phyloP scores from a whole-genome alignment of 805 yeast genomes.

The Grigorovia yakushimaensis region DNA sequence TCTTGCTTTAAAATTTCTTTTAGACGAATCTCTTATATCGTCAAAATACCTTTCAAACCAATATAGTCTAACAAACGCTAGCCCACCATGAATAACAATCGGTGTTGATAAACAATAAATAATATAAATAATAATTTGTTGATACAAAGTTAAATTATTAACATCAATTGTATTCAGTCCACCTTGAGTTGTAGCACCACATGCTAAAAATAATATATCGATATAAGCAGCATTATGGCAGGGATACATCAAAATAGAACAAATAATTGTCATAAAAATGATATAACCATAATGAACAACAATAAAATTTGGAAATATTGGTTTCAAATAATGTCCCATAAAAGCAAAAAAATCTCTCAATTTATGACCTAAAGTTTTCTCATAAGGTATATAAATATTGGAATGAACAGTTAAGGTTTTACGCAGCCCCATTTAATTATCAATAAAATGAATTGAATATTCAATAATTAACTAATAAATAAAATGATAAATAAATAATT shows the following conservation, averaged over 20 bases:
- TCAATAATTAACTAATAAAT: no score
- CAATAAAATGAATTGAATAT: background rate
- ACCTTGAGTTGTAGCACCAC: constrained; percentile 81
- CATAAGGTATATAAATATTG: constrained; percentile 3
- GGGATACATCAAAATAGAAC: constrained; percentile 74
- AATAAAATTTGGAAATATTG: constrained; percentile 35
- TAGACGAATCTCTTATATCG: constrained; percentile 69
- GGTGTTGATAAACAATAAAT: constrained; percentile 69
- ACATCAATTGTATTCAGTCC: constrained; percentile 77
- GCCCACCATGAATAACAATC: constrained; percentile 70
- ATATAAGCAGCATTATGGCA: constrained; percentile 54
- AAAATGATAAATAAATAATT: background rate
- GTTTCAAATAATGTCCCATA: constrained; percentile 25
- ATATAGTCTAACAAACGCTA: constrained; percentile 69
- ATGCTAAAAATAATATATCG: constrained; percentile 68
- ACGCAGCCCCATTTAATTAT: background rate
- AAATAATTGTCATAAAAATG: constrained; percentile 44
- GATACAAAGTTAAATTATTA: constrained; percentile 58
- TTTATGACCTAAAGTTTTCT: constrained; percentile 33
- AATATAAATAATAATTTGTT: constrained; percentile 65
- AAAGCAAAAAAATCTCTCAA: constrained; percentile 31
- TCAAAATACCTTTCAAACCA: constrained; percentile 87
- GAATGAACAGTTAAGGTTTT: background rate
- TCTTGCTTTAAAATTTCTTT: constrained; percentile 70
- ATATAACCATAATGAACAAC: constrained; percentile 72